These are phyloP conservation scores for Exobasidium cylindrosporum DNA, from an alignment of 1,284 basidiomycete species.

Conservation along the genomic window DNA sequence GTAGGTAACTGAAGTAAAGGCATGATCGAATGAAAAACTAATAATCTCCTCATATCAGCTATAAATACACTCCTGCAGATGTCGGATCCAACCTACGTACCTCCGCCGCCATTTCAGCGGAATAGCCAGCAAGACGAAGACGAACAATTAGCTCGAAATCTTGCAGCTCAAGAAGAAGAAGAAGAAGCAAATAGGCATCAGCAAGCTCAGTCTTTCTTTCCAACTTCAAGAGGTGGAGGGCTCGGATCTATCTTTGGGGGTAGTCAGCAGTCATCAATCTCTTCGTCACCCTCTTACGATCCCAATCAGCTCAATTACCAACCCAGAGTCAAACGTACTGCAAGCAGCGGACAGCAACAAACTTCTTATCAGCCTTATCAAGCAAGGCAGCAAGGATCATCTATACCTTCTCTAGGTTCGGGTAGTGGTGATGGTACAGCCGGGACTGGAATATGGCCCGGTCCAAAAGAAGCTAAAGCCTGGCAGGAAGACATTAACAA, in stretches of 20 bases:
- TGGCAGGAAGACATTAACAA: constrained; percentile 47
- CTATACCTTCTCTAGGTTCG: constrained; percentile 12
- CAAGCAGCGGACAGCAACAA: constrained; percentile 17
- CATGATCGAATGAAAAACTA: constrained; percentile 9
- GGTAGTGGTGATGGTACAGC: constrained; percentile 21
- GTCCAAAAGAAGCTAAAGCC: constrained; percentile 41
- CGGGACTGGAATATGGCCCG: constrained; percentile 31
- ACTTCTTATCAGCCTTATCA: neutral
- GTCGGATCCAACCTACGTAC: constrained; percentile 37
- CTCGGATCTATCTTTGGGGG: neutral
- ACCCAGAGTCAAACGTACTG: constrained; percentile 27
- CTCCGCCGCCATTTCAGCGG: constrained; percentile 20
- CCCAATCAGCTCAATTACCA: constrained; percentile 39
- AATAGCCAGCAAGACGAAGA: constrained; percentile 33
- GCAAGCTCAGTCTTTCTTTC: constrained; percentile 27
- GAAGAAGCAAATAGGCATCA: constrained; percentile 26
- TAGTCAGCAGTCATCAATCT: neutral
- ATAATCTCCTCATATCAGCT: constrained; percentile 11
- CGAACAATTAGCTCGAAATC: constrained; percentile 31
- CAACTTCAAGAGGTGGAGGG: neutral
- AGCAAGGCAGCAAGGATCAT: neutral
- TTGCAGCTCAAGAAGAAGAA: constrained; percentile 33
- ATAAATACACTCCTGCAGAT: constrained; percentile 43
- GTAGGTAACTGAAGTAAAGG: constrained; percentile 10
- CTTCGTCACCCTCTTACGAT: constrained; percentile 25